Evolutionary conservation across 192 early-diverging fungal genomes (phyloP), one percentile per base, ranked within the genome.

Genomic region (Coemansia javaensis): DNA sequence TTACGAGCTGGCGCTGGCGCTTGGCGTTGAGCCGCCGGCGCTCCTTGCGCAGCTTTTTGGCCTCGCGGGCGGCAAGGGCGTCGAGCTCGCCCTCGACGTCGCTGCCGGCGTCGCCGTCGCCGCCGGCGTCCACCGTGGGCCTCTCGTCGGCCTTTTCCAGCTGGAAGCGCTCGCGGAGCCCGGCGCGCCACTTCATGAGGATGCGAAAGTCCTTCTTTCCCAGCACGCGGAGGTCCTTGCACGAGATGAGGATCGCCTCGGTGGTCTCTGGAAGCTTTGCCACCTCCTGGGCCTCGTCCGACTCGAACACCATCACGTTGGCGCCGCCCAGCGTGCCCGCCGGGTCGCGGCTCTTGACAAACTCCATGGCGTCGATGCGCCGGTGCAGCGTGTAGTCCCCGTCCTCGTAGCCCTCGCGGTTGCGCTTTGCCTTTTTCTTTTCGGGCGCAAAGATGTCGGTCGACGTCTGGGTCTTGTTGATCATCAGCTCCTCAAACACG

Each of bases 341-440:
- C 27, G 91, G 91, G 35, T 96, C 94, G 12, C 72, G 56, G 40
- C 83, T 59, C 51, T 65, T 79, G 39, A 99, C 69, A 55, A 94
- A 96, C 27, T 94, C 88, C 63, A 83, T 78, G 31, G 82, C 83
- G 33, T 83, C 82, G 22, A 78, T 74, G 8, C 73, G 74, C 45
- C 88, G 85, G 79, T 89, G 84, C 43, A 93, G 76, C 12, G 87
- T 93, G 69, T 92, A 92, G 58, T 97, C 88, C 39, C 92, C 92
- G 49, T 97, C 94, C 52, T 90, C 93, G 75, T 99, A 99, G 63
- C 96, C 96, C 55, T 92, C 90, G 64, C 96, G 81, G 38, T 94
- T 87, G 47, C 96, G 82, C 47, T 80, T 81, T 45, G 88, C 81
- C 78, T 96, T 93, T 10, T 58, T 62, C 14, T 23, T n/a, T 59